Percentiles rank a stretch among this genome's conserved stretches.
phyloP scores from a whole-genome alignment of 1,284 basidiomycete species.

The Trametes polyzona region DNA sequence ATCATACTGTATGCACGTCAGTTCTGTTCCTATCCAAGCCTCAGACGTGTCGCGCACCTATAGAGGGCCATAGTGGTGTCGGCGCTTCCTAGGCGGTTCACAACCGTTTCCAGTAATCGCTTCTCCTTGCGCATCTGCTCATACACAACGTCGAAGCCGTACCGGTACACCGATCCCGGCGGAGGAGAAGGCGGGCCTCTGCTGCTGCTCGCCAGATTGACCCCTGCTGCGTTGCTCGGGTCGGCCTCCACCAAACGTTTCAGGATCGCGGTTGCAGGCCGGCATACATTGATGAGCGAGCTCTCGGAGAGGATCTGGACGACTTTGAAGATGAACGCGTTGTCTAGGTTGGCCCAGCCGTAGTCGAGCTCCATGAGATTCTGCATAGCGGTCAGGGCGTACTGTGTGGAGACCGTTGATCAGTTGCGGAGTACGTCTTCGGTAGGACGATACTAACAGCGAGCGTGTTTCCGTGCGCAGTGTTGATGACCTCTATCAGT shows the following conservation, averaged over 20 bases:
- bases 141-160: slow-evolving; percentile 85
- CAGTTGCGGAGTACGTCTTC: too few species aligned
- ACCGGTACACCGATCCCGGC: slow-evolving; percentile 73
- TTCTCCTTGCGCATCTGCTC: slow-evolving; percentile 76
- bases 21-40: too few species aligned
- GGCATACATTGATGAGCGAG: slow-evolving; percentile 90
- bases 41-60: slow-evolving; percentile 53
- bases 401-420: slow-evolving; percentile 47
- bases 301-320: slow-evolving; percentile 80
- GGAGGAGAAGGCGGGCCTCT: slow-evolving; percentile 51
- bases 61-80: slow-evolving; percentile 86
- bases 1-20: slow-evolving; percentile 63
- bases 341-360: slow-evolving; percentile 77
- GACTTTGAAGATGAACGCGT: slow-evolving; percentile 75
- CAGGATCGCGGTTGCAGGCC: slow-evolving; percentile 94
- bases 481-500: slow-evolving; percentile 75
- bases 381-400: slow-evolving; percentile 84
- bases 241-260: slow-evolving; percentile 87
- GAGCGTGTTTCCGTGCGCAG: slow-evolving; percentile 81
- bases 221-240: slow-evolving; percentile 63
- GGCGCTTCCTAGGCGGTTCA: slow-evolving; percentile 77
- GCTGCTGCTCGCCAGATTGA: slow-evolving; percentile 63
- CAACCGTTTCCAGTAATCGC: slow-evolving; percentile 74
- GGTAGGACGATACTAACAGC: slow-evolving; percentile 73
- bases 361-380: slow-evolving; percentile 85